phyloP scores from a whole-genome alignment of 768 basidiomycete genomes.

The Mycena vulgaris region DNA sequence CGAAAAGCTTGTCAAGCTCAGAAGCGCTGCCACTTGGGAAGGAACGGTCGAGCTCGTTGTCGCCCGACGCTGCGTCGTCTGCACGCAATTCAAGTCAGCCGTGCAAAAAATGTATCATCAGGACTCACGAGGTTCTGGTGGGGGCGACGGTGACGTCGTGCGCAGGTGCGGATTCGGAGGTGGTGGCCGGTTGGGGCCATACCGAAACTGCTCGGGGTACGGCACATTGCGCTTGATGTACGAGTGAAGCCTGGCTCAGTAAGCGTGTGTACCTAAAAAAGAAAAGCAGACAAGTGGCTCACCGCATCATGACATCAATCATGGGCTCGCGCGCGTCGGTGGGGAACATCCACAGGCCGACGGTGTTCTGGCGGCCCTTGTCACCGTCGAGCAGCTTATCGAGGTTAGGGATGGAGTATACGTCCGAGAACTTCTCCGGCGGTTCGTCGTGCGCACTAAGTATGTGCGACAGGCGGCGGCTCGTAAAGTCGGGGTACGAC shows the following conservation, averaged over 20 bases:
- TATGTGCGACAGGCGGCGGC: constrained; percentile 59
- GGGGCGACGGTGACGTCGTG: constrained; percentile 44
- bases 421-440: constrained; percentile 64
- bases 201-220: constrained; percentile 82
- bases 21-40: constrained; percentile 50
- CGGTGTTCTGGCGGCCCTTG: constrained; percentile 71
- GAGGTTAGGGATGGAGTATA: constrained; percentile 63
- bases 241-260: constrained; percentile 66
- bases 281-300: constrained; percentile 37
- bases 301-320: constrained; percentile 81
- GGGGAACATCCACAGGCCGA: constrained; percentile 85
- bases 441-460: constrained; percentile 49
- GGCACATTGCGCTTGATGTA: constrained; percentile 76
- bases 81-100: not conserved
- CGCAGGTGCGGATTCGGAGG: constrained; percentile 64
- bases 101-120: not conserved
- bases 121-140: constrained; percentile 41
- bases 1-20: constrained; percentile 65
- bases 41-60: constrained; percentile 6
- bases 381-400: constrained; percentile 61
- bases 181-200: constrained; percentile 77
- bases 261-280: not conserved
- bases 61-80: constrained; percentile 25
- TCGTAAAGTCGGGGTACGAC: constrained; percentile 80
- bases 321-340: constrained; percentile 80